Evolutionary conservation across 2,329 filamentous ascomycete genomes (phyloP), one percentile per base, ranked within the genome.

Genomic region (Colletotrichum sp.): DNA sequence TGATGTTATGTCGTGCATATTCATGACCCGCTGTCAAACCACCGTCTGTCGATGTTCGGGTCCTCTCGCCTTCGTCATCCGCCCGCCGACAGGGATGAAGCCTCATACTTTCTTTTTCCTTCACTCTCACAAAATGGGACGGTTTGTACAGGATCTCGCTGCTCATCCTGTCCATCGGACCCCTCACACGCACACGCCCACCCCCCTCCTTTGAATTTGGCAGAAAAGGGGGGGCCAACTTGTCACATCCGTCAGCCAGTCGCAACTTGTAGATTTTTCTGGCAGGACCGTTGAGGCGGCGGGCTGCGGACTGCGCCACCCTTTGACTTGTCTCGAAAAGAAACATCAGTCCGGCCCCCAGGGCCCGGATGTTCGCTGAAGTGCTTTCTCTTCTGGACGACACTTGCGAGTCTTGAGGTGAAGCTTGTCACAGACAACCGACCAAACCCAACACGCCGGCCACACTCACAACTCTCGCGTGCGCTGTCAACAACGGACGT

Each of bases 211-310:
- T 43, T 58, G 64, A 62, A 73, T 58, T 68, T 73, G 43, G 70
- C 73, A 73, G 56, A 36, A 70, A 38, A 36, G 52, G 21, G 43
- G 68, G 72, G 36, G 30, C 24, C 55, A 60, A 72, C 73, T 68
- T 69, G 73, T 73, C 73, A 75, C 73, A 75, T 73, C 70, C 66
- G 73, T 60, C 70, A 75, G 70, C 73, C 73, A 75, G 73, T 75
- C 73, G 73, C 73, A 75, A 68, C 70, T 73, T 58, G 56, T 58
- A 38, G 43, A 60, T 43, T 75, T 36, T 64, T 32, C 70, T 75
- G 73, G 60, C 73, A 75, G 62, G 60, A 55, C 64, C 73, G 73
- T 75, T 75, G 38, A 43, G n/a, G 48, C 26, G 24, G 58, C 58
- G 72, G 68, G 56, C 32, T 71, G 60, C 70, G 21, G 64, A 75